phyloP scores from a whole-genome alignment of 345 rosid species.

The Garcia nutans region DNA sequence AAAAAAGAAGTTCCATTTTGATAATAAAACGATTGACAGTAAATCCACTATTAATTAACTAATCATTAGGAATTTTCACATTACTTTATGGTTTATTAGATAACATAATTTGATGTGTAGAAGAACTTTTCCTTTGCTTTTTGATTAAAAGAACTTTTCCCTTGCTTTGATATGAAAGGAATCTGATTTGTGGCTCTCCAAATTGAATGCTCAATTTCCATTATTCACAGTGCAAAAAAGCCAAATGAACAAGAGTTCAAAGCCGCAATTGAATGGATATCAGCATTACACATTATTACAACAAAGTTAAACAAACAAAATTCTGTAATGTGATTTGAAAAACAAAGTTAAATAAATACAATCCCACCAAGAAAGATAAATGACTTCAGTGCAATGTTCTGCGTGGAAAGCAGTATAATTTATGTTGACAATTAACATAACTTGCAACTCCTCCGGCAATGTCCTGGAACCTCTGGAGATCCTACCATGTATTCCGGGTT shows the following conservation, averaged over 20 bases:
- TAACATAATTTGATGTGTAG: no score
- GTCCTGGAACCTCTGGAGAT: constrained; percentile 70
- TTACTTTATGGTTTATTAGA: no score
- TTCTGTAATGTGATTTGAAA: neutral
- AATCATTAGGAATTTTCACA: no score
- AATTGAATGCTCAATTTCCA: neutral
- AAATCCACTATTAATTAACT: no score
- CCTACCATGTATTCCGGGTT: constrained; percentile 89
- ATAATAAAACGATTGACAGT: no score
- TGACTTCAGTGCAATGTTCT: neutral
- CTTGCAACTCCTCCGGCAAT: constrained; percentile 83
- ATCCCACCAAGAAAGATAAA: neutral
- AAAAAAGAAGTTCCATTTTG: no score
- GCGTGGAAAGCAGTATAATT: neutral
- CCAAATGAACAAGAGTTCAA: neutral
- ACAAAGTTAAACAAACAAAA: neutral
- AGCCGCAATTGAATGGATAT: neutral
- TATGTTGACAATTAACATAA: constrained; percentile 46
- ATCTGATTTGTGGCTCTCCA: constrained; percentile 6
- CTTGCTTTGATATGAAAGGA: neutral
- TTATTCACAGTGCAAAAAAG: no score
- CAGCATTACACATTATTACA: neutral
- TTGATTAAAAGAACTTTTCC: no score
- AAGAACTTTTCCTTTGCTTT: no score
- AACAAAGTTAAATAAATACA: neutral